Evolutionary conservation across 495 filamentous ascomycete species (phyloP).

Genomic region (Tetracladium setigerum): DNA sequence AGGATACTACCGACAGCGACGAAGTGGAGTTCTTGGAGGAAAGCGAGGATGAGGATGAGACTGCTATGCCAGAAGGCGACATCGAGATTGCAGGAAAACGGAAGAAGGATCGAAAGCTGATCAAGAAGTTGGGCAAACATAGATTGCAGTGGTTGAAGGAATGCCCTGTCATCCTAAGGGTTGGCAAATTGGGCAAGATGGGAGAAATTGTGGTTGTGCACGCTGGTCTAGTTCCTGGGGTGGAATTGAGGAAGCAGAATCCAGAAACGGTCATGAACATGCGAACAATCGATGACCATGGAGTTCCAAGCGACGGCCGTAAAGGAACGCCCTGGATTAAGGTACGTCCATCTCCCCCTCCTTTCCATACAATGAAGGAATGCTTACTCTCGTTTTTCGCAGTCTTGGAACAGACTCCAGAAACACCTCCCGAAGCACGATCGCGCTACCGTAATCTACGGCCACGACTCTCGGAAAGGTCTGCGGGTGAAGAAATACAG

Average conservation of each 20-base stretch:
- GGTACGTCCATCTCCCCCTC: conserved; percentile 30
- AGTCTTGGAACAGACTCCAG: conserved; percentile 54
- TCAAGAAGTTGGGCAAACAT: conserved; percentile 42
- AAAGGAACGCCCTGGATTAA: conserved; percentile 61
- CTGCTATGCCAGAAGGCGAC: conserved; percentile 30
- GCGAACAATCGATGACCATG: conserved; percentile 63
- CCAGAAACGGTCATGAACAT: conserved; percentile 84
- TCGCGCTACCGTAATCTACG: conserved; percentile 61
- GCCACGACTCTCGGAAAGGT: conserved; percentile 71
- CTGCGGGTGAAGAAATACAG: conserved; percentile 62
- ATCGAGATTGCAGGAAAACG: neutral
- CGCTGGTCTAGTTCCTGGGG: conserved; percentile 70
- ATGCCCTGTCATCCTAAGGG: conserved; percentile 67
- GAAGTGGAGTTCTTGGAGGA: conserved; percentile 8
- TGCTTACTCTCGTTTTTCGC: conserved; percentile 16
- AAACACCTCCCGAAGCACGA: conserved; percentile 16
- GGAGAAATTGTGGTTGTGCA: conserved; percentile 69
- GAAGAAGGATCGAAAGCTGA: conserved; percentile 29
- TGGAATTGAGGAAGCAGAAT: conserved; percentile 67
- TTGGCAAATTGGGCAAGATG: conserved; percentile 52
- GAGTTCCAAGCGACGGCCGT: conserved; percentile 48
- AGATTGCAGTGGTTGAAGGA: conserved; percentile 63
- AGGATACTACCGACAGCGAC: conserved; percentile 8
- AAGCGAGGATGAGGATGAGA: conserved; percentile 19
- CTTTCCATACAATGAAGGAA: neutral